These are phyloP conservation scores for Tirmania nivea DNA, from an alignment of 495 filamentous ascomycete genomes.

Conservation along the genomic window DNA sequence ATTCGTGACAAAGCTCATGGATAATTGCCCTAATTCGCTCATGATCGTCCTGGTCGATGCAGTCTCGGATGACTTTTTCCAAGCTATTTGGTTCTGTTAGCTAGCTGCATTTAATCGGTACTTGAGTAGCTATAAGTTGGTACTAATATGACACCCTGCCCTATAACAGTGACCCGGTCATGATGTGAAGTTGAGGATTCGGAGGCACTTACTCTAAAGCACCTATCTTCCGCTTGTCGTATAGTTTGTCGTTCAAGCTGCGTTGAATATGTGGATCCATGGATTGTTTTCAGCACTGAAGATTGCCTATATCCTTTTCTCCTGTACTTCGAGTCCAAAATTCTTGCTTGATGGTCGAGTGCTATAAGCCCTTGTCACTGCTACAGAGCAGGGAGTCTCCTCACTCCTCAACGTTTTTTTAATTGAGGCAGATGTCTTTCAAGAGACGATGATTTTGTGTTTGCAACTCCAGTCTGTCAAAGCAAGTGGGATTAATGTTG, in stretches of 20 bases:
- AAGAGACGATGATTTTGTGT: no score
- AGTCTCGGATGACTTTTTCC: slow-evolving; percentile 76
- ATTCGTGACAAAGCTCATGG: slow-evolving; percentile 90
- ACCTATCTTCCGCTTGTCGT: slow-evolving; percentile 89
- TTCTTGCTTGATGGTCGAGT: no score
- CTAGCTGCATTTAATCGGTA: not conserved
- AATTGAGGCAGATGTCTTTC: no score
- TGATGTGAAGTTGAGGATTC: not conserved
- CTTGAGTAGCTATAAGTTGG: not conserved
- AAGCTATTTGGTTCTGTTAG: slow-evolving; percentile 33
- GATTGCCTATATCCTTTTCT: no score
- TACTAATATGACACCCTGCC: not conserved
- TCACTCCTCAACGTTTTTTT: no score
- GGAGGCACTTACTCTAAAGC: slow-evolving; percentile 64
- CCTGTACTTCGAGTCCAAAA: no score
- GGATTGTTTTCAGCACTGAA: not conserved
- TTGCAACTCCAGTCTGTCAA: no score
- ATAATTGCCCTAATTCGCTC: slow-evolving; percentile 66
- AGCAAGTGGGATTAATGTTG: no score
- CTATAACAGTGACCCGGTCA: not conserved
- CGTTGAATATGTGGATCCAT: slow-evolving; percentile 87
- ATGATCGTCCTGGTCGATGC: slow-evolving; percentile 50
- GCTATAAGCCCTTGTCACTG: no score
- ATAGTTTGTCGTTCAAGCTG: slow-evolving; percentile 89
- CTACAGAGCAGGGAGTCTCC: no score